Evolutionary conservation across 2,329 filamentous ascomycete genomes (phyloP).

Genomic region (Lasiodiplodia gonubiensis): DNA sequence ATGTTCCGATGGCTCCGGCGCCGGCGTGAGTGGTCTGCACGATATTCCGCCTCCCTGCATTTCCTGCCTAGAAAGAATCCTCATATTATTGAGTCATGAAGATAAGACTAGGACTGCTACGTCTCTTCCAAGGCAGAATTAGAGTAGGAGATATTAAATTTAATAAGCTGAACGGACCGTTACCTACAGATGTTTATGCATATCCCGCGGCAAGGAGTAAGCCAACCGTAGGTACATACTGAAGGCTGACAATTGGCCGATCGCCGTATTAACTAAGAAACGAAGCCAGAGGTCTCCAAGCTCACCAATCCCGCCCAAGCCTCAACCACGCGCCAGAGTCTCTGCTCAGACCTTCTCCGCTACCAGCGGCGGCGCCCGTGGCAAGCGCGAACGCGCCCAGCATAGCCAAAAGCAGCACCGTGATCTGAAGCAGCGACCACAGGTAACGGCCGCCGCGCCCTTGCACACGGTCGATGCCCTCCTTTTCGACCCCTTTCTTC

Average conservation of each 20-base stretch:
- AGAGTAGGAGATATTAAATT: not conserved
- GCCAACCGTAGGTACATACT: too few species aligned
- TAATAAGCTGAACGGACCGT: not conserved
- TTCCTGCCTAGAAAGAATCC: not conserved
- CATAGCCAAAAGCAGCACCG: conserved; percentile 21
- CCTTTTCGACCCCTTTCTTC: not conserved
- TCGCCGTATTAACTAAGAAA: not conserved
- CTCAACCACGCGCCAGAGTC: not conserved
- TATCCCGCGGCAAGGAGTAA: too few species aligned
- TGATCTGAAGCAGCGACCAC: conserved; percentile 32
- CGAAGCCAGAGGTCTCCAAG: not conserved
- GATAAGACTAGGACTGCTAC: not conserved
- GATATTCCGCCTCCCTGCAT: not conserved
- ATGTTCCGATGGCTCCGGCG: not conserved
- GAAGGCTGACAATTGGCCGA: not conserved
- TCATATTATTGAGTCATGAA: not conserved
- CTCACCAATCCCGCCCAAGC: conserved; percentile 18
- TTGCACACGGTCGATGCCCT: conserved; percentile 33
- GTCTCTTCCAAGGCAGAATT: not conserved
- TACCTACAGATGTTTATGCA: not conserved
- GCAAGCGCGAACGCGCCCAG: conserved; percentile 28
- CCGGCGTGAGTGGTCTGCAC: not conserved
- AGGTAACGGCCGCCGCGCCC: conserved; percentile 29
- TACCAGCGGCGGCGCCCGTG: not conserved
- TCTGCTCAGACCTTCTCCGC: conserved; percentile 1